Base-by-base conservation (phyloP, 129 eudicot genomes). In the Silybum marianum region DNA sequence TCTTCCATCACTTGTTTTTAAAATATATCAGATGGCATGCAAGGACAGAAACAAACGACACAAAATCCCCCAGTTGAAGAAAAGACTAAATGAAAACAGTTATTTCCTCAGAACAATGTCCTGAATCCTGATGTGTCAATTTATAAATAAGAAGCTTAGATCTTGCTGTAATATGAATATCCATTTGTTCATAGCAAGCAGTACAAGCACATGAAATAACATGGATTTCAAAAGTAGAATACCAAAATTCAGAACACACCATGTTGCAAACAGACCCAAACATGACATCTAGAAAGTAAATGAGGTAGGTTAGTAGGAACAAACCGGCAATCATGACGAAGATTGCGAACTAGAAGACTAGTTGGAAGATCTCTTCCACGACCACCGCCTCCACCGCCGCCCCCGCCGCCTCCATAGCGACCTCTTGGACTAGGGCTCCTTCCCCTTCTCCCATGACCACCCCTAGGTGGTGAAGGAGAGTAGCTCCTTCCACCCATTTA, bases 401-500 rank as follows among this genome's bases (percentile, higher is more conserved):
- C 30, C 2, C 83, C 86, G 0, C 86, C 80, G 0, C 84, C 36
- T 3, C 36, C 84, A 54, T 83, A 82, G 71, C 95, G 92, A 42
- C 95, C 99, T 85, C 98, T 91, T 0, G 99, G 99, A 78, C 94
- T 89, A 28, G 98, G 98, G 74, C 97, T 95, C 85, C 99, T 93
- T 84, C 97, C 94, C 78, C 98, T 93, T 78, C 99, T 89, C 65
- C 94, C 88, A 79, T 88, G 89, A 40, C 93, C 98, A 84, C 98
- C 90, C 73, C 97, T 90, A 71, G 98, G 98, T 13, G 95, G 98
- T 80, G 98, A 93, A 36, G 97, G 97, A 42, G 87, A 83, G 85
- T 94, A 94, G 86, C 98, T 94, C 72, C 98, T 80, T 86, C 98
- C 95, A 65, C 98, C 88, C 98, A 94, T 94, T 79, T 78, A 72